Percentiles rank a stretch among this genome's conserved stretches.
phyloP scores from a whole-genome alignment of 768 basidiomycete genomes.

The Termitomyces sp. region DNA sequence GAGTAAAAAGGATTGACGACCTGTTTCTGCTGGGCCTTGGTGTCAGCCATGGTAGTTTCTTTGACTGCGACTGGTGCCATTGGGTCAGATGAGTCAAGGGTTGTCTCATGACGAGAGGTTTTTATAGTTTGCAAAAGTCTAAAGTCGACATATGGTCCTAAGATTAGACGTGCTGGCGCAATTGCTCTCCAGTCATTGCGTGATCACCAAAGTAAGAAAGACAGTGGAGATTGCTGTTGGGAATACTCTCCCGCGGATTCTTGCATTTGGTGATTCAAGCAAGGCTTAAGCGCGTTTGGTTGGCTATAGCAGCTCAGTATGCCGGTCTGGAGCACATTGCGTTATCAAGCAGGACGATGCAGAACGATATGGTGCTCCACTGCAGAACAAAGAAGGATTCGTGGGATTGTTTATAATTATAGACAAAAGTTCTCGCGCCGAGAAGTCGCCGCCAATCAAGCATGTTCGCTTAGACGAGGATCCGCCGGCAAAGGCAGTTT shows the following conservation, averaged over 20 bases:
- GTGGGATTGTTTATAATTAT: too few relatives aligned
- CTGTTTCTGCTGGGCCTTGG: conserved; percentile 6
- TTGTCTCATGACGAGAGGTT: not conserved
- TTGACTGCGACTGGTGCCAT: conserved; percentile 18
- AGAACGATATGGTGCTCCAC: not conserved
- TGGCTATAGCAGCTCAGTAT: not conserved
- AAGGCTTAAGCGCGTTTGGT: not conserved
- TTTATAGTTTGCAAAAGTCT: conserved; percentile 1
- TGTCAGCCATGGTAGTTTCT: conserved; percentile 3
- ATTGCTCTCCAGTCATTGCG: not conserved
- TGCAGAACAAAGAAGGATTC: too few relatives aligned
- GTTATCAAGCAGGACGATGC: not conserved
- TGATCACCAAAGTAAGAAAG: not conserved
- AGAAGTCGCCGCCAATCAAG: too few relatives aligned
- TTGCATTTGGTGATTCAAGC: not conserved
- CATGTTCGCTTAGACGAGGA: too few relatives aligned
- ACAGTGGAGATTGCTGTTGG: not conserved
- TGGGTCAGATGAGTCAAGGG: not conserved
- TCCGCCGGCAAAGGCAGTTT: not conserved
- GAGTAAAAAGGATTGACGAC: conserved; percentile 67
- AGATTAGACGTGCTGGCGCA: conserved; percentile 1
- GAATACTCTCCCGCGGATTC: not conserved
- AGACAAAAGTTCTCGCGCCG: too few relatives aligned
- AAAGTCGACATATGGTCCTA: not conserved
- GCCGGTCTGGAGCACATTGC: not conserved